Evolutionary conservation across 2,329 filamentous ascomycete species (phyloP), one percentile per base, ranked within the genome.

Genomic region (Sarocladiaceae sp.): DNA sequence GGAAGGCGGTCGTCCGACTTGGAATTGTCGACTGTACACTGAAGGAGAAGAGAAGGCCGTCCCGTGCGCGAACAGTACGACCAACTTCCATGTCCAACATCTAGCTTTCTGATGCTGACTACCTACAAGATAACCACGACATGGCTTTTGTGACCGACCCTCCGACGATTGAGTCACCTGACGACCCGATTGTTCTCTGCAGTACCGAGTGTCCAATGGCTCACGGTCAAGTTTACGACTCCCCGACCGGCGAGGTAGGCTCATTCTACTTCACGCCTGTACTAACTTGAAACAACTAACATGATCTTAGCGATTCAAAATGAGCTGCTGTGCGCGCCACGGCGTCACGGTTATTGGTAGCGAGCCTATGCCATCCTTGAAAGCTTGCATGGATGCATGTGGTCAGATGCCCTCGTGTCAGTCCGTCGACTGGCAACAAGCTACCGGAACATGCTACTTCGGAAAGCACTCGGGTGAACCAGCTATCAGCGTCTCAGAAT

Each of bases 191-290:
- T 6, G 12, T 49, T 6, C 28, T 49, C 3, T 49, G 46, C 28
- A 49, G 46, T 17, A 49, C 46, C 10, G 46, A 49, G n/a, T 49
- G 46, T n/a, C 46, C 46, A 13, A 15, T 20, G 7, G 46, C 46
- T 4, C 46, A 49, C n/a, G 46, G 46, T 10, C 46, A 49, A 20
- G 15, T 35, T 12, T 49, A 49, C 25, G 26, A 33, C 20, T 33
- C 46, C 10, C 26, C 26, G 5, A 35, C 26, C 6, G 46, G 46
- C 26, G 46, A 49, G 46, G 46, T 49, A 49, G 3, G 26, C 11
- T n/a, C 20, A 4, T 17, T 23, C 46, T 46, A 6, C 17, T 29
- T 13, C 23, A 12, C 4, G 12, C 40, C 25, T 3, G 3, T 22
- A 17, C 11, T 28, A 20, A 46, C 4, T 4, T 5, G 4, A 3